phyloP scores from a whole-genome alignment of 164 flowering plant genomes.

The Stephania japonica region DNA sequence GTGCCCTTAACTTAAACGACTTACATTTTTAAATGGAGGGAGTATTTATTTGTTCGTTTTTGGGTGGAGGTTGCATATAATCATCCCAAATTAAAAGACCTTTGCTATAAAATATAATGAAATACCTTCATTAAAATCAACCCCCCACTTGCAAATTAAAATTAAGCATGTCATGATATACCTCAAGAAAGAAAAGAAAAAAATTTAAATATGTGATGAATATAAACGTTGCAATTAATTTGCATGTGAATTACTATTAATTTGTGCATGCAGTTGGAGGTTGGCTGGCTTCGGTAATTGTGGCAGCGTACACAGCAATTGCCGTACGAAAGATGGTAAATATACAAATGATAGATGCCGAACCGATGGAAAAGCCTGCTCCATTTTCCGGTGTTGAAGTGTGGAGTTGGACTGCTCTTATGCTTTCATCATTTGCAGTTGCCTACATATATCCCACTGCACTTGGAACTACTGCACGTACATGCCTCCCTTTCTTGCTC shows the following conservation, averaged over 20 bases:
- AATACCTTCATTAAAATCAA: no score
- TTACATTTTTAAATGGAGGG: no score
- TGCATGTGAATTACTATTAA: background rate
- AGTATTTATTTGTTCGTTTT: no score
- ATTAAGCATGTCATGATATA: no score
- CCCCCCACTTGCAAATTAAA: no score
- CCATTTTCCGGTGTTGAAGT: constrained; percentile 63
- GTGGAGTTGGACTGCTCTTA: constrained; percentile 64
- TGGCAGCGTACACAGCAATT: constrained; percentile 92
- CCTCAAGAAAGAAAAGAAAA: no score
- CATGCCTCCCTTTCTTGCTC: constrained; percentile 86
- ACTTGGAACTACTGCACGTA: constrained; percentile 77
- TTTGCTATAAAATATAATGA: no score
- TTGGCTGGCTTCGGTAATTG: constrained; percentile 84
- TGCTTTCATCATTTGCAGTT: constrained; percentile 48
- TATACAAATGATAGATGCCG: constrained; percentile 79
- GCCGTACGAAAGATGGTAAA: constrained; percentile 83
- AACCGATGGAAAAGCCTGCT: constrained; percentile 85
- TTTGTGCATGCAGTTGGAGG: constrained; percentile 80
- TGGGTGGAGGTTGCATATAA: no score
- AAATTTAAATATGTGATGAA: no score
- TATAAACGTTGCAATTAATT: no score
- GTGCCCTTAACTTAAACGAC: no score
- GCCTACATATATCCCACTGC: constrained; percentile 59
- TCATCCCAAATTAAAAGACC: no score